These are phyloP conservation scores for Phialophora chinensis DNA, from an alignment of 2,329 filamentous ascomycete genomes.

Conservation along the genomic window DNA sequence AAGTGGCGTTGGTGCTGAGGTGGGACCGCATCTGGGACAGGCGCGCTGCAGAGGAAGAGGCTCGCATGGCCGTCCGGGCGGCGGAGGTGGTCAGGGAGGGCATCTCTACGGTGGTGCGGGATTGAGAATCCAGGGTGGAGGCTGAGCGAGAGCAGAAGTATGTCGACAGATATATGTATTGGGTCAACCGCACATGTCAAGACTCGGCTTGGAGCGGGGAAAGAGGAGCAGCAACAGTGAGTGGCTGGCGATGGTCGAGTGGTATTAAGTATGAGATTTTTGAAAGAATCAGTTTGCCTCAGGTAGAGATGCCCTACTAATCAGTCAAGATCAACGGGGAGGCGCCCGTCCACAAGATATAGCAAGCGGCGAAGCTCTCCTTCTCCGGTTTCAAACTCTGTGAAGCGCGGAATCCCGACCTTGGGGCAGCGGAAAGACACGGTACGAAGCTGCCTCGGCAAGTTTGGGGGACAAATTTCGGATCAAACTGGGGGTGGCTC, in stretches of 20 bases:
- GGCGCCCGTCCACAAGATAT: conserved; percentile 1
- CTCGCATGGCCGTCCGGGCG: conserved; percentile 30
- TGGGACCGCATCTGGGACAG: conserved; percentile 56
- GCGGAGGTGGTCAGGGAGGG: conserved; percentile 28
- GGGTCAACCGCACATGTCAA: conserved; percentile 25
- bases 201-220: conserved; percentile 15
- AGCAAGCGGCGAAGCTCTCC: neutral
- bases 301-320: conserved; percentile 25
- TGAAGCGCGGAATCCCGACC: conserved; percentile 7
- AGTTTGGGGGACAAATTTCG: conserved; percentile 9
- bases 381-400: neutral
- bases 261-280: neutral
- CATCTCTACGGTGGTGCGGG: conserved; percentile 23
- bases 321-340: conserved; percentile 10
- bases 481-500: neutral
- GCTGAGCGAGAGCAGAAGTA: neutral
- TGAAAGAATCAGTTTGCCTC: neutral
- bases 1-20: conserved; percentile 57
- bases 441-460: conserved; percentile 7
- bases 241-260: neutral
- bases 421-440: conserved; percentile 14
- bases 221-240: conserved; percentile 6
- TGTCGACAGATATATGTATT: neutral
- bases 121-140: conserved; percentile 25
- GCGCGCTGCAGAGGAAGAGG: conserved; percentile 45